Evolutionary conservation across 805 yeast species (phyloP), one percentile per base, ranked within the genome.

Genomic region (Hanseniaspora singularis): DNA sequence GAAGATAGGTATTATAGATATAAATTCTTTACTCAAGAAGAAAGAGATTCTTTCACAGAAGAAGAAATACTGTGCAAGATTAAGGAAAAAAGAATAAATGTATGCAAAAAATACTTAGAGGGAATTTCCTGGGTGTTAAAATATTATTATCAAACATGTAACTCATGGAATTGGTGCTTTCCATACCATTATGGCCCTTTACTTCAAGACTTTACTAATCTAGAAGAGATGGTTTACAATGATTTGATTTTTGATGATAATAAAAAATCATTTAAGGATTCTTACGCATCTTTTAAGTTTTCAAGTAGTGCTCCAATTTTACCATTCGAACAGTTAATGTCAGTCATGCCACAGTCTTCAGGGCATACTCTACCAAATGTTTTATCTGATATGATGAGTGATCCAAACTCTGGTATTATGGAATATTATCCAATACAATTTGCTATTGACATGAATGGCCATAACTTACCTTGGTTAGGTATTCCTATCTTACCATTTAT

Each of bases 121-220:
- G 99, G 99, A 51, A 82, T 92, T 3, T 77, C 95, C n/a, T 92
- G 99, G 99, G 95, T 81, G 1, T 68, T 92, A 52, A 64, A 85
- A 46, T 92, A 92, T 62, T 92, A 92, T 64, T 89, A 85, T 62
- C 97, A 92, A 63, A 97, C 96, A 2, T 89, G 97, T 65, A 95
- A 95, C 0, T 89, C 97, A 0, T 92, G 99, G 99, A 79, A 79
- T 47, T 92, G 98, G 98, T 92, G 77, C 62, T 92, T 81, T 57
- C 98, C 97, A 0, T 89, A 80, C 60, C 97, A 92, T 59, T 94
- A 92, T 65, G 97, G 98, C 0, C 99, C 99, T 19, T 88, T 92
- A 70, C 97, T 96, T 0, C 73, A 80, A 5, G 99, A 92, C 61
- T 83, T 92, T 56, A 68, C 62, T 2, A 74, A 77, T 20, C 54